Conservation (phyloP, 2,329 filamentous ascomycete species). For the Aspergillus tanneri region DNA sequence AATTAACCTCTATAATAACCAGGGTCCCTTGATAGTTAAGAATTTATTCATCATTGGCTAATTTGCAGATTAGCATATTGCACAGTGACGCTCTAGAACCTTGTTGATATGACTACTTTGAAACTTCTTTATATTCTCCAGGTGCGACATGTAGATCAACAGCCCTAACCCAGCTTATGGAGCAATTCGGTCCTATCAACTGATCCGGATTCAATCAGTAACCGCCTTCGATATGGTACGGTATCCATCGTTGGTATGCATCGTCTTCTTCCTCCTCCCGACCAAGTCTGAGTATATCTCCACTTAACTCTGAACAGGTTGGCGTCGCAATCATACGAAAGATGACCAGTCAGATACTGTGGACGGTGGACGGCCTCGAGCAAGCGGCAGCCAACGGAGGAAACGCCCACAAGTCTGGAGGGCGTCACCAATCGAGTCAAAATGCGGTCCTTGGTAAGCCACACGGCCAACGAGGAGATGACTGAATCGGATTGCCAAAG, state of each 20-base stretch:
- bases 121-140: neutral
- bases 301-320: neutral
- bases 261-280: neutral
- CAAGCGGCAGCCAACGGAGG: slow-evolving; percentile 1
- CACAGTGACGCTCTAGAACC: neutral
- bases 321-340: neutral
- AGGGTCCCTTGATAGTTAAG: slow-evolving; percentile 1
- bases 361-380: neutral
- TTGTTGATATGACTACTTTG: neutral
- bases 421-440: neutral
- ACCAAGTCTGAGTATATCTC: neutral
- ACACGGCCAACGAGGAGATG: neutral
- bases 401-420: neutral
- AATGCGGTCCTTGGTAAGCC: neutral
- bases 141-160: neutral
- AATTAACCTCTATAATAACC: neutral
- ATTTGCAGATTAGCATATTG: neutral
- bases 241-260: neutral
- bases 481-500: neutral
- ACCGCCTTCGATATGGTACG: neutral
- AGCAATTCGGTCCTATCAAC: neutral
- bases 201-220: neutral
- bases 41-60: neutral
- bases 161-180: neutral
- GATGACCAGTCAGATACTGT: neutral